Evolutionary conservation across 176 grass and related monocot species (phyloP).

Genomic region (Stipa capillata): DNA sequence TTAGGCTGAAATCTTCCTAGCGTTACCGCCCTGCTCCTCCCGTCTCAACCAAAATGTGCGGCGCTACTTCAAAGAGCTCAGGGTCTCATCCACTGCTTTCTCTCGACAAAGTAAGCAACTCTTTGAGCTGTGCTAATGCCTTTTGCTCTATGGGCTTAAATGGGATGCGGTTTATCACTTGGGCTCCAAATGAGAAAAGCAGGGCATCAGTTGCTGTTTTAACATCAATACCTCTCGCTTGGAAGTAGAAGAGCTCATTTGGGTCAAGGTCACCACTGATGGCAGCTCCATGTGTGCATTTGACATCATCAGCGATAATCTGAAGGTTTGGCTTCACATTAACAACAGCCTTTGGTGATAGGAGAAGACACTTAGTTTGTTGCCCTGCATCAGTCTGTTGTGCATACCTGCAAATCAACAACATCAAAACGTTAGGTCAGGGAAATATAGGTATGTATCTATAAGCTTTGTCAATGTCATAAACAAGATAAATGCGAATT

Average conservation of each 20-base stretch:
- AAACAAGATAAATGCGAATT: neutral
- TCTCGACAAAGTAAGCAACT: conserved; percentile 34
- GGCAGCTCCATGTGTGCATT: conserved; percentile 89
- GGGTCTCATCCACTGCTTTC: neutral
- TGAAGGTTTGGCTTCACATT: conserved; percentile 96
- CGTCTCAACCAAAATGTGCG: neutral
- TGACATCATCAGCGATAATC: conserved; percentile 97
- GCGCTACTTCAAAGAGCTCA: neutral
- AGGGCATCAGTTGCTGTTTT: conserved; percentile 71
- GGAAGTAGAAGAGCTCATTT: conserved; percentile 83
- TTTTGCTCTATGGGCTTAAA: conserved; percentile 53
- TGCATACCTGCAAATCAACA: conserved; percentile 45
- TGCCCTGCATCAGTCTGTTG: conserved; percentile 90
- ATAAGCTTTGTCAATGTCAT: neutral
- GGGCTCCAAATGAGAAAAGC: conserved; percentile 72
- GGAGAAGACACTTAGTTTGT: conserved; percentile 68
- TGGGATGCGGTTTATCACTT: conserved; percentile 78
- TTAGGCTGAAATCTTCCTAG: neutral
- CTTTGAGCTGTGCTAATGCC: conserved; percentile 37
- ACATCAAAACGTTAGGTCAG: neutral
- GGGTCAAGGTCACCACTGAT: conserved; percentile 88
- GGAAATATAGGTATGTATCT: neutral
- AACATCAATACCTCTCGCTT: conserved; percentile 52
- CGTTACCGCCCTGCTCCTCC: neutral
- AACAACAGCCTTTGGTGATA: conserved; percentile 77